Evolutionary conservation across 179 eudicot genomes (phyloP).

Genomic region (Sideroxylon spinosum): DNA sequence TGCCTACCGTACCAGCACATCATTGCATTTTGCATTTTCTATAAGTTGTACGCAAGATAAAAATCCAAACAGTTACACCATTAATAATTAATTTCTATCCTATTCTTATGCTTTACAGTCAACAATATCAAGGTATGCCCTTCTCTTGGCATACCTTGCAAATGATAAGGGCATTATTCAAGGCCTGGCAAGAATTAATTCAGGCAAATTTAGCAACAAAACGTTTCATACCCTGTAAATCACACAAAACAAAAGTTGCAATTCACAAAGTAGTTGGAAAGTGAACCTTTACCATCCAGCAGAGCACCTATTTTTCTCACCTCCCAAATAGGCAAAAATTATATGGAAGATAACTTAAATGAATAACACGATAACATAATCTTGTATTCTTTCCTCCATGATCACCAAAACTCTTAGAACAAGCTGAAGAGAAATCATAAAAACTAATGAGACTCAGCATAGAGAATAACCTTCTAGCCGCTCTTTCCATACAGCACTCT

Average conservation of each 20-base stretch:
- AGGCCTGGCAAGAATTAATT: background rate
- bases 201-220: background rate
- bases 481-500: slow-evolving; percentile 96
- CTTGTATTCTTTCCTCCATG: background rate
- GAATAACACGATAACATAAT: background rate
- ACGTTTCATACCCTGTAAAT: background rate
- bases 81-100: background rate
- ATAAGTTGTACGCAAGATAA: background rate
- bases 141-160: background rate
- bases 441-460: background rate
- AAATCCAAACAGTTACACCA: background rate
- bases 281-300: background rate
- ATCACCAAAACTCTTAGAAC: background rate
- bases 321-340: background rate
- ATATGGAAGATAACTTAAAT: background rate
- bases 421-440: slow-evolving; percentile 4
- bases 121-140: background rate
- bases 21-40: background rate
- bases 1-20: background rate
- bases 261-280: background rate
- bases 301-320: background rate
- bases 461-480: slow-evolving; percentile 80
- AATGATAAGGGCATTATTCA: background rate
- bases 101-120: background rate
- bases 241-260: background rate